These are phyloP conservation scores for Lithospermum erythrorhizon DNA, from an alignment of 257 asterid species.

Conservation along the genomic window DNA sequence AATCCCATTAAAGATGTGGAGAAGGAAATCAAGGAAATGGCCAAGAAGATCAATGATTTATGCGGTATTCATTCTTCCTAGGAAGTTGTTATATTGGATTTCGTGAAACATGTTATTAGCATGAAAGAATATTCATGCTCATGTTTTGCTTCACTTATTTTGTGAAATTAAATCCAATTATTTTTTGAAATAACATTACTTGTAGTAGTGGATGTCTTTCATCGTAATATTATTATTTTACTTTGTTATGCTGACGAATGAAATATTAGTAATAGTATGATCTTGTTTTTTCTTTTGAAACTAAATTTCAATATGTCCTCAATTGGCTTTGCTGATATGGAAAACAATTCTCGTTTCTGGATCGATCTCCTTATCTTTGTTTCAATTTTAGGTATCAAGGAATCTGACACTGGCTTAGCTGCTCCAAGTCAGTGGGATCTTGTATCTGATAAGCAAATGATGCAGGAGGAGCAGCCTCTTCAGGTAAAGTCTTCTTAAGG, in stretches of 20 bases:
- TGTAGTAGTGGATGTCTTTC: background rate
- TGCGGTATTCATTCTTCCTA: conserved; percentile 46
- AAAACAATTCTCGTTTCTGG: background rate
- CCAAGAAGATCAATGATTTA: conserved; percentile 76
- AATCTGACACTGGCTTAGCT: conserved; percentile 95
- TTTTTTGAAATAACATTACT: too few species aligned
- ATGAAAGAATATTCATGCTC: background rate
- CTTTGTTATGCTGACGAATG: background rate
- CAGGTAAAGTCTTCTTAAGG: conserved; percentile 35
- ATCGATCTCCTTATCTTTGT: conserved; percentile 6
- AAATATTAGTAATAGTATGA: background rate
- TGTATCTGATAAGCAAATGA: conserved; percentile 97
- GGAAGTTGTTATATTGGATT: background rate
- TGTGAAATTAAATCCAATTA: too few species aligned
- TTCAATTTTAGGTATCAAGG: conserved; percentile 60
- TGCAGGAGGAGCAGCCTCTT: conserved; percentile 98
- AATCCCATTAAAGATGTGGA: conserved; percentile 70
- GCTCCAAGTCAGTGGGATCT: conserved; percentile 99
- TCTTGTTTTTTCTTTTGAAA: background rate
- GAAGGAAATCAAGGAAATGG: conserved; percentile 91
- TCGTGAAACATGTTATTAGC: background rate
- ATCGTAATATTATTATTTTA: background rate
- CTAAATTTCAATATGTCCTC: too few species aligned
- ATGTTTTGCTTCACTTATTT: background rate
- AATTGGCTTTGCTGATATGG: background rate